Base-by-base conservation (phyloP, 73 alveolate genomes). In the Diophrys appendiculata region DNA sequence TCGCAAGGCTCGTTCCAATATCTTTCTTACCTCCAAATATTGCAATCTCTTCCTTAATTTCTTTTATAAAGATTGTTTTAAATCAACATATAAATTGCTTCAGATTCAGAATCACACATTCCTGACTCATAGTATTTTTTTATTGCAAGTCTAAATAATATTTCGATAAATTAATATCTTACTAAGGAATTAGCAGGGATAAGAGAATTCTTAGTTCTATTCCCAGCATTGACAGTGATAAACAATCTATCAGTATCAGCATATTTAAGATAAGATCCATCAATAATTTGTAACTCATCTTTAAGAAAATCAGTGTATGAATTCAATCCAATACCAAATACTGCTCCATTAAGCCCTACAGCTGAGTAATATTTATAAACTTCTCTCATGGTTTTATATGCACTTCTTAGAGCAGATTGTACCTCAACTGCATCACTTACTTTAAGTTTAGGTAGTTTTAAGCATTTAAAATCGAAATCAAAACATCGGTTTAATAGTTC, bases 1-100 rank as follows among this genome's bases (percentile, higher is more conserved):
- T 92, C 97, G 53, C 92, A 90, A 43, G 75, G 78, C 60, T 89
- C 95, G 54, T 84, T 88, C 83, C 89, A 89, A 33, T 90, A 85
- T 68, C 94, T 84, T 23, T 68, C 76, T 30, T 82, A 69, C 72
- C 97, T 88, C 97, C 97, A 92, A 26, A 87, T 84, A 68, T 90
- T 35, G 13, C 68, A 34, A 23, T 28, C 68, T 5, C 28, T 22
- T 1, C 60, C 73, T 18, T 75, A 82, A 28, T 74, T 54, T 43
- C 33, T 11, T 1, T 80, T 82, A 23, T 56, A 14, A 13, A 82
- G 69, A 35, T 82, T 55, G 24, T 73, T 55, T 29, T 74, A 69
- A 31, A 27, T 29, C 90, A 82, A 52, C 90, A 73, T 60, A 31
- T 78, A 32, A 0, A 82, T 71, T 8, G 84, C 90, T 32, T 82